Base-by-base conservation (phyloP, 495 filamentous ascomycete genomes). In the Neurospora sp. region DNA sequence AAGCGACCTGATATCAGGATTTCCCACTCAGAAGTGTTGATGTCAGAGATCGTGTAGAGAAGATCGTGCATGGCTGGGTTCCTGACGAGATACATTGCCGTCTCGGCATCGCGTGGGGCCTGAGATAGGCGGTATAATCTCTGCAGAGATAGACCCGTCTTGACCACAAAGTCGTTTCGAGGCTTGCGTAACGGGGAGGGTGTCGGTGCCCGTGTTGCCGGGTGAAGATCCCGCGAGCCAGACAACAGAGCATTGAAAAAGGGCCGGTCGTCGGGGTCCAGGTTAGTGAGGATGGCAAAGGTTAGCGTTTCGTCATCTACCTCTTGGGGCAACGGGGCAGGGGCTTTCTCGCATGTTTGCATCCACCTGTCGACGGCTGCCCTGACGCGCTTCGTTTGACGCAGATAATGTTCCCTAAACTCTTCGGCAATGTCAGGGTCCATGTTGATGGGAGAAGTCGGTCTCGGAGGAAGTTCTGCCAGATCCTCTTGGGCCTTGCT, bases 1-100 rank as follows among this genome's bases (percentile, higher is more conserved):
- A 99, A 98, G 44, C 95, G 93, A 37, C 96, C 96, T 0, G 95
- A 98, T 38, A 91, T 93, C 39, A 99, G 87, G 53, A 99, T 94
- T 45, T 99, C 96, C 94, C 97, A 98, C 79, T 99, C 96, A 18
- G 89, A 89, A 38, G 90, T 86, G 75, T 89, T 94, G 77, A 99
- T 94, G 45, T 91, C 90, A 20, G 93, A 90, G 39, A 99, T 88
- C 1, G 96, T 98, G 38, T 91, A 89, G 31, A 99, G 89, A 12
- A 97, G 89, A 76, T 93, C 90, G 79, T 98, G 96, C 45, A 96
- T 85, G 37, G 85, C 82, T 0, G 90, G 91, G 79, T 98, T 90
- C 73, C 91, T 93, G 69, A 98, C 86, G 74, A 99, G 91, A 78
- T 93, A 99, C 74, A 97, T 90, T 38, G 93, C 92, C 5, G 92